Percentiles rank a stretch among this genome's conserved stretches.
Evolutionary conservation across 164 flowering plant species (phyloP).

Genomic region (Chimonanthus praecox): DNA sequence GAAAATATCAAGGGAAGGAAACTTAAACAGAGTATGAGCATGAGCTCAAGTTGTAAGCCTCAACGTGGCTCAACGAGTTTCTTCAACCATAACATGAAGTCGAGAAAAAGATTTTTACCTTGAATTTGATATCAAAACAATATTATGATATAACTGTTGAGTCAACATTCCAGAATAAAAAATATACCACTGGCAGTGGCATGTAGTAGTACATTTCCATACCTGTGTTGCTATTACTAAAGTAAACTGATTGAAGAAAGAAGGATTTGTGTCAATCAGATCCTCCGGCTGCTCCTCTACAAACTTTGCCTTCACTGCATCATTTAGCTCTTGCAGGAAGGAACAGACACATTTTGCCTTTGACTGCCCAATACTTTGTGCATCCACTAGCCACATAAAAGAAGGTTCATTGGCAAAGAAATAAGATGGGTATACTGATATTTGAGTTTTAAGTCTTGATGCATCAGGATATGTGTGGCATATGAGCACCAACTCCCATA

Average conservation of each 20-base stretch:
- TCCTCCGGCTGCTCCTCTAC: constrained; percentile 84
- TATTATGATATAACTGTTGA: too few relatives aligned
- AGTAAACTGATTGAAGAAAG: constrained; percentile 86
- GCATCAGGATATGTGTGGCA: neutral
- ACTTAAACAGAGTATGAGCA: too few relatives aligned
- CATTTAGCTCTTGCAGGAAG: constrained; percentile 91
- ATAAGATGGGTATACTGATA: neutral
- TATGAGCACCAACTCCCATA: neutral
- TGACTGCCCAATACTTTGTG: constrained; percentile 71
- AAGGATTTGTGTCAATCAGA: constrained; percentile 69
- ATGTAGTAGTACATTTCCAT: constrained; percentile 7
- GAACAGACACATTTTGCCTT: constrained; percentile 93
- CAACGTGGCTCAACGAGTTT: too few relatives aligned
- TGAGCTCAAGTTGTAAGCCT: too few relatives aligned
- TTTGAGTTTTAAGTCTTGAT: neutral
- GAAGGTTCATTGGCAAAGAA: neutral
- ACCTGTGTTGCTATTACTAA: constrained; percentile 97
- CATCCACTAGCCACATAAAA: constrained; percentile 57
- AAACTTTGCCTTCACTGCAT: constrained; percentile 91
- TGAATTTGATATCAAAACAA: too few relatives aligned
- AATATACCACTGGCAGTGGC: neutral
- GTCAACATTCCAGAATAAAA: neutral
- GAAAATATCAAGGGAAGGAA: too few relatives aligned
- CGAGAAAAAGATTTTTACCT: too few relatives aligned
- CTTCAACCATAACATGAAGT: too few relatives aligned